Evolutionary conservation across 2,329 filamentous ascomycete genomes (phyloP).

Genomic region (Penicillium sp.): DNA sequence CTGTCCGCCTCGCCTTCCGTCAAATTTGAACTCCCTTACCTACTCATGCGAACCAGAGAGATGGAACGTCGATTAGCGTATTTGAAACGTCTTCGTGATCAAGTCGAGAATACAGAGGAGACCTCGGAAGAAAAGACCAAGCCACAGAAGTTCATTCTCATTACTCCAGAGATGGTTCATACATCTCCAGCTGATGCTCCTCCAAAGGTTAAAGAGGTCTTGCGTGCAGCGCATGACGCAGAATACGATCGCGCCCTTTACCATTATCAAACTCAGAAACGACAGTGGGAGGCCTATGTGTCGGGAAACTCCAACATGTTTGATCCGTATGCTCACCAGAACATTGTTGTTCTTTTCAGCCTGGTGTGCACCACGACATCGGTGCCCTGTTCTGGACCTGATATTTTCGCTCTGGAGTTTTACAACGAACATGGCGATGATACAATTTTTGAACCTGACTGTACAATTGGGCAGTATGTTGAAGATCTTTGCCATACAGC

Average conservation of each 20-base stretch:
- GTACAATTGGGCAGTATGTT: constrained; percentile 91
- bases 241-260: constrained; percentile 95
- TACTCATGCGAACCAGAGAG: constrained; percentile 88
- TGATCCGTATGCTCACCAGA: constrained; percentile 93
- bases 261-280: constrained; percentile 90
- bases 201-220: constrained; percentile 84
- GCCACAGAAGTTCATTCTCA: constrained; percentile 79
- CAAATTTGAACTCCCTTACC: constrained; percentile 89
- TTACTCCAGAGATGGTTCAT: constrained; percentile 94
- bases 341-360: constrained; percentile 92
- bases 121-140: constrained; percentile 64
- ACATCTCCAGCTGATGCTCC: constrained; percentile 77
- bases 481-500: constrained; percentile 83
- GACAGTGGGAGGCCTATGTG: constrained; percentile 95
- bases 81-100: constrained; percentile 79
- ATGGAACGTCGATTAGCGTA: constrained; percentile 84
- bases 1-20: constrained; percentile 95
- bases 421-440: constrained; percentile 84
- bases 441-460: constrained; percentile 76
- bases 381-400: constrained; percentile 88
- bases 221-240: constrained; percentile 92
- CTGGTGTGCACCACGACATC: constrained; percentile 92
- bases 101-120: constrained; percentile 52
- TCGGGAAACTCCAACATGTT: constrained; percentile 87
- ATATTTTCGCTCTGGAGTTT: constrained; percentile 86